Evolutionary conservation across 1,284 basidiomycete species (phyloP).

Genomic region (Rhodotorula sp.): DNA sequence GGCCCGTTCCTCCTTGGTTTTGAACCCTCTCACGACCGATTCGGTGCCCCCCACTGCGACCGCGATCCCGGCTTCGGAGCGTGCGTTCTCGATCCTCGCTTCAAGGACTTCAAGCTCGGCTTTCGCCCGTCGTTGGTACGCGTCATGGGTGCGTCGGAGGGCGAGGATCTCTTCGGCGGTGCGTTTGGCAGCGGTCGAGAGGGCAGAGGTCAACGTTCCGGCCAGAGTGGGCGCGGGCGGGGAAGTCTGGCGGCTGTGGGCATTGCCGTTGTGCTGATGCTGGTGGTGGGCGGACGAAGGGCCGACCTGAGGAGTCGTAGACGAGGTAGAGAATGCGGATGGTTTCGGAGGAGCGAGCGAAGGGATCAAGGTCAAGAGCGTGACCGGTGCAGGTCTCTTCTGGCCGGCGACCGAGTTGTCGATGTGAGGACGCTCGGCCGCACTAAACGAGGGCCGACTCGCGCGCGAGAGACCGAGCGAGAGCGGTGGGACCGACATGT

Average conservation of each 20-base stretch:
- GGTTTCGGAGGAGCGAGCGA: neutral
- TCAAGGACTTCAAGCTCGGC: slow-evolving; percentile 29
- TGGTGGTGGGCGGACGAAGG: neutral
- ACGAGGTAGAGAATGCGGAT: neutral
- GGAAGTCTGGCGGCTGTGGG: neutral
- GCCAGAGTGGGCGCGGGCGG: slow-evolving; percentile 2
- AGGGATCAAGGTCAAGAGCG: slow-evolving; percentile 15
- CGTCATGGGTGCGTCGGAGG: slow-evolving; percentile 26
- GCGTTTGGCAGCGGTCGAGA: slow-evolving; percentile 17
- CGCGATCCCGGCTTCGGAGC: neutral
- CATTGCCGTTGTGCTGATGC: too few species aligned
- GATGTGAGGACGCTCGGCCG: neutral
- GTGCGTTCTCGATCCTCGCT: slow-evolving; percentile 6
- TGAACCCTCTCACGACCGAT: slow-evolving; percentile 31
- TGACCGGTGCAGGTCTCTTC: neutral
- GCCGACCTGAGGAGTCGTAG: neutral
- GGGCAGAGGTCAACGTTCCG: neutral
- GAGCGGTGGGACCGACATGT: slow-evolving; percentile 25
- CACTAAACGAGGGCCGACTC: slow-evolving; percentile 9
- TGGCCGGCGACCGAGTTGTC: neutral
- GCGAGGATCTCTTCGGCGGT: slow-evolving; percentile 35
- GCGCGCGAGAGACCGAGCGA: slow-evolving; percentile 24
- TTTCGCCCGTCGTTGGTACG: slow-evolving; percentile 18
- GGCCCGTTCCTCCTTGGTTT: slow-evolving; percentile 4
- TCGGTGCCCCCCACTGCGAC: neutral